Base-by-base conservation (phyloP, 1,139 yeast genomes). In the Neolecta irregularis region DNA sequence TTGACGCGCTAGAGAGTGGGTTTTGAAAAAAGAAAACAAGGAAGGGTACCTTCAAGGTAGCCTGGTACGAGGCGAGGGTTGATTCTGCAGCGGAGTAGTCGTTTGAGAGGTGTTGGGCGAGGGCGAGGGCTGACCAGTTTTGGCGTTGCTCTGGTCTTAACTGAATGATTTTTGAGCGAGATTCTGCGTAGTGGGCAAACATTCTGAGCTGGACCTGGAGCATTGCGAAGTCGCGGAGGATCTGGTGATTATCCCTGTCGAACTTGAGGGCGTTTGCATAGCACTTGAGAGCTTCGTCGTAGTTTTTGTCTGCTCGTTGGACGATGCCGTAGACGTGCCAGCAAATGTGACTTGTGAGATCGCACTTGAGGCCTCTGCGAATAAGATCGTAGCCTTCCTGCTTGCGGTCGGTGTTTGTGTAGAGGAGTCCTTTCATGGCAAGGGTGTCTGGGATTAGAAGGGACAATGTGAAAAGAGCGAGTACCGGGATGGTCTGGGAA, bases 71-170 rank as follows among this genome's bases (percentile, higher is more conserved):
- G 20, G 67, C 54, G 47, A 85, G 64, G 2, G 91, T 77, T 37
- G 69, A 66, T 41, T 75, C 73, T 3, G 94, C 91, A 11, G 68
- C 69, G 23, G 60, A 60, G 49, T 64, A 67, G 50, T 85, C 81
- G 19, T 69, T 67, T 50, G 68, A 69, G 51, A 85, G 62, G 53
- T 79, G 81, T 50, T 78, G 81, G 0, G 95, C 93, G 26, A 80
- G 65, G 0, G 94, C 95, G 38, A 79, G 63, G 0, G 78, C 76
- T 2, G 93, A 78, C 95, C 96, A 91, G 50, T 81, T 77, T 46
- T 91, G 88, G 45, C 95, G 69, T 52, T 71, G 76, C 0, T 93
- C 93, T 8, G 93, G 76, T 47, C 72, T 78, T 29, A 69, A 67
- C 47, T 77, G 80, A 55, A 91, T 64, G 50, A 73, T 72, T 32